Conservation (phyloP, 2,329 filamentous ascomycete species). For the Dendryphion nanum region DNA sequence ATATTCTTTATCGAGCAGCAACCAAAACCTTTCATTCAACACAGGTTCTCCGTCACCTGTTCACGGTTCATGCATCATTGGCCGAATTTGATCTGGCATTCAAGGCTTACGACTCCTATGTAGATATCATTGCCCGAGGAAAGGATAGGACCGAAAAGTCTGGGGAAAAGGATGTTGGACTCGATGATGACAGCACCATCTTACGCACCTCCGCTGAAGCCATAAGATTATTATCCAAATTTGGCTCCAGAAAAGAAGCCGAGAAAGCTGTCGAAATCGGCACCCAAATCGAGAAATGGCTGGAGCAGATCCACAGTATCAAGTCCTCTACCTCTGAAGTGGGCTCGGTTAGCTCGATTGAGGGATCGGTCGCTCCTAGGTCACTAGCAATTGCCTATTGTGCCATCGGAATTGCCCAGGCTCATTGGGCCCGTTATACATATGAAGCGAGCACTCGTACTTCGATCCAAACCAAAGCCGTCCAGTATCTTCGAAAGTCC, state of each 20-base stretch:
- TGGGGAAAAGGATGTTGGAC: constrained; percentile 63
- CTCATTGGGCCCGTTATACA: constrained; percentile 82
- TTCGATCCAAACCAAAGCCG: constrained; percentile 74
- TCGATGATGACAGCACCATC: constrained; percentile 77
- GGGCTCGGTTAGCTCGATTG: constrained; percentile 31
- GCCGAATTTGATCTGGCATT: constrained; percentile 91
- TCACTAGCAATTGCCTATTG: constrained; percentile 69
- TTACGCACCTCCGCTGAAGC: constrained; percentile 78
- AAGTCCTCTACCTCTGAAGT: constrained; percentile 19
- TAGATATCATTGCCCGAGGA: constrained; percentile 81
- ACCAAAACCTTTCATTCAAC: constrained; percentile 96
- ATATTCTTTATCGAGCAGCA: constrained; percentile 83
- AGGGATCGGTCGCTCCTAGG: constrained; percentile 53
- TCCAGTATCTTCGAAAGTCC: constrained; percentile 71
- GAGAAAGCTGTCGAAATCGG: constrained; percentile 76
- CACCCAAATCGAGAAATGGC: constrained; percentile 69
- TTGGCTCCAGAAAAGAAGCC: constrained; percentile 70
- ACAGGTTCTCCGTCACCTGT: constrained; percentile 78
- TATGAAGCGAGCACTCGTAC: constrained; percentile 70
- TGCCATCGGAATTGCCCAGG: constrained; percentile 80
- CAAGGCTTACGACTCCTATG: constrained; percentile 87
- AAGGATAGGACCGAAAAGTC: constrained; percentile 80
- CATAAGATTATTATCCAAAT: constrained; percentile 77
- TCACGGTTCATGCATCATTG: constrained; percentile 80
- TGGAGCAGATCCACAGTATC: constrained; percentile 55